Conservation (phyloP, 768 basidiomycete species). For the Nidula microcarpa region DNA sequence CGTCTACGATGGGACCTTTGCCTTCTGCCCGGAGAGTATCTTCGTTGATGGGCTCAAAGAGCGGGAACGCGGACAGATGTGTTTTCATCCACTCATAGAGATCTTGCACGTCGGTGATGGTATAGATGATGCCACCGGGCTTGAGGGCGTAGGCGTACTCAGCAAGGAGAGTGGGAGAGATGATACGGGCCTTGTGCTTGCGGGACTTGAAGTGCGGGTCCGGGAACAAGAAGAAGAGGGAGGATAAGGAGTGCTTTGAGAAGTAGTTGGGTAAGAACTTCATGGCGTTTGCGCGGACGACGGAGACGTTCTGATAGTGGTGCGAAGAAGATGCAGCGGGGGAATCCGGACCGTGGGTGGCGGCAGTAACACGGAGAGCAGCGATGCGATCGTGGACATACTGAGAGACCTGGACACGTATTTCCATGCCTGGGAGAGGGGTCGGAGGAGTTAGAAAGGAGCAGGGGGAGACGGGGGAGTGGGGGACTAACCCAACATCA, state of each 20-base stretch:
- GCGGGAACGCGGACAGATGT: slow-evolving; percentile 83
- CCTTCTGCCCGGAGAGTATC: slow-evolving; percentile 73
- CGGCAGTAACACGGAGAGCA: slow-evolving; percentile 76
- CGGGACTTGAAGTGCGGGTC: slow-evolving; percentile 98
- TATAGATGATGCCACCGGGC: slow-evolving; percentile 95
- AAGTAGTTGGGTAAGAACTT: slow-evolving; percentile 99
- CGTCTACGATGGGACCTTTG: slow-evolving; percentile 75
- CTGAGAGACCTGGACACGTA: slow-evolving; percentile 92
- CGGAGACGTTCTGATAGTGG: slow-evolving; percentile 83
- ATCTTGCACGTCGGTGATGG: slow-evolving; percentile 95
- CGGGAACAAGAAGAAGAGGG: slow-evolving; percentile 97
- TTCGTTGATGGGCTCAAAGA: slow-evolving; percentile 80
- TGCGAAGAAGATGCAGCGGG: slow-evolving; percentile 22
- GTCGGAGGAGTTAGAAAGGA: slow-evolving; percentile 1
- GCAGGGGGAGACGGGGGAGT: background rate
- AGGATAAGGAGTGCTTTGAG: slow-evolving; percentile 80
- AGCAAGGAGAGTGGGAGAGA: slow-evolving; percentile 94
- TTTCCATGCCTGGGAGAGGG: slow-evolving; percentile 80
- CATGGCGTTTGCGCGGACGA: slow-evolving; percentile 97
- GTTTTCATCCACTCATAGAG: slow-evolving; percentile 93
- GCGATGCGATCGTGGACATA: slow-evolving; percentile 93
- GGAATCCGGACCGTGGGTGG: slow-evolving; percentile 31
- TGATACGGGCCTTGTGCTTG: slow-evolving; percentile 99
- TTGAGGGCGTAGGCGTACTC: slow-evolving; percentile 94
- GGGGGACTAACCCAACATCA: slow-evolving; percentile 82